Evolutionary conservation across 2,329 filamentous ascomycete species (phyloP), one percentile per base, ranked within the genome.

Genomic region (Xylaria sp.): DNA sequence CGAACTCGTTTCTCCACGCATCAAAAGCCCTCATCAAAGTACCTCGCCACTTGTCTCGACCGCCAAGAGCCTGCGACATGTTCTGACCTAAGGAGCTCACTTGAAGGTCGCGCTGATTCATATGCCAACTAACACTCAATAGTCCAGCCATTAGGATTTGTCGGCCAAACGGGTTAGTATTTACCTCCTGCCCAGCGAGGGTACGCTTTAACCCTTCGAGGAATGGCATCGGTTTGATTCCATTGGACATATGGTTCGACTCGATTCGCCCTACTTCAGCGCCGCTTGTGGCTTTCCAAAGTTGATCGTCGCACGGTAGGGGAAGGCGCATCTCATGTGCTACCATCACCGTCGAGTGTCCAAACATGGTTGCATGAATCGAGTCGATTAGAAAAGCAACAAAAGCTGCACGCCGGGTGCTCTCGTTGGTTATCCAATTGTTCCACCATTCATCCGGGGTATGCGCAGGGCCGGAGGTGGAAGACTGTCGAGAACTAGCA

Each of bases 361-460:
- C 96, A 80, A 98, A 98, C 92, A 99, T 98, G 34, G 94, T 97
- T 0, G 94, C 94, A 80, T 99, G 96, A 1, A 94, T 97, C 4
- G 94, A 97, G 79, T 99, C 96, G 73, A 98, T 91, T 52, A 98
- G 90, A 78, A 98, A 98, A 0, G 96, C 96, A 0, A 93, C 94
- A 82, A 98, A 98, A 0, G 95, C 96, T 3, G 92, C 93, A 68
- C 96, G 89, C 37, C 94, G 87, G 0, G 94, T 98, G 0, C 95
- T 92, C 79, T 99, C 96, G 60, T 94, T 94, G 13, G 91, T 94
- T 76, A 98, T 96, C 96, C 96, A 98, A 74, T 94, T 90, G 75
- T 94, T 92, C 96, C 96, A 99, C 85, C 92, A 96, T 73, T 97
- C 94, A 71, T 97, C 94, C 0, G 91, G 88, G 0, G 91, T 94